These are phyloP conservation scores for Lichtheimia ornata DNA, from an alignment of 371 early-diverging fungal genomes.

Conservation along the genomic window DNA sequence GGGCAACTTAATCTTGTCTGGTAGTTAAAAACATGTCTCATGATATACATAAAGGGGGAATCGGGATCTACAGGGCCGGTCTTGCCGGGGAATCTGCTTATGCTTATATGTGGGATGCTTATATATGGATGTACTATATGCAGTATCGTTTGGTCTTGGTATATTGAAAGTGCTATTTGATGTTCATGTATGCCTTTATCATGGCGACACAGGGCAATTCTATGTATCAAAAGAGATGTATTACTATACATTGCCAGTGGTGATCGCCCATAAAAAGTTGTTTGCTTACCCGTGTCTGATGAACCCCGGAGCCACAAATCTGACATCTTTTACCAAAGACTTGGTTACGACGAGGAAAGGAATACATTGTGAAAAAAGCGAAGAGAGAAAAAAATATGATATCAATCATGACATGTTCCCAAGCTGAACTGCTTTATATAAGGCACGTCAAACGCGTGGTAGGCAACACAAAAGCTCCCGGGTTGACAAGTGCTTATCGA, in stretches of 20 bases:
- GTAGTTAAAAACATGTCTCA: constrained; percentile 1
- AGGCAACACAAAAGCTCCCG: background rate
- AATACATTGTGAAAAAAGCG: background rate
- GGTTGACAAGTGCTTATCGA: constrained; percentile 1
- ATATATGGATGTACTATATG: background rate
- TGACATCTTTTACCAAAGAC: constrained; percentile 1
- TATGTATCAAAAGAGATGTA: background rate
- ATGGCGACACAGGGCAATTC: constrained; percentile 15
- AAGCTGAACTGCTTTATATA: background rate
- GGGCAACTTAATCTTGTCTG: too few species aligned
- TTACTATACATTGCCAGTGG: background rate
- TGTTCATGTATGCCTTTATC: background rate
- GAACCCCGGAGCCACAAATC: constrained; percentile 11
- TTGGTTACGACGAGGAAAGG: background rate
- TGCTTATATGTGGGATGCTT: background rate
- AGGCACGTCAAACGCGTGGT: background rate
- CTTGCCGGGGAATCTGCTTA: background rate
- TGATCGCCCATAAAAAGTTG: background rate
- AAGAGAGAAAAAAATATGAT: background rate
- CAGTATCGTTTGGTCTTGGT: background rate
- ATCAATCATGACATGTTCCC: background rate
- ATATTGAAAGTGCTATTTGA: background rate
- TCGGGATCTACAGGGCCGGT: background rate
- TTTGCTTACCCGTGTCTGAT: constrained; percentile 10
- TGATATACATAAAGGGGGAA: background rate